phyloP scores from a whole-genome alignment of 2,329 filamentous ascomycete species.

The Ambrosiella beaveri region DNA sequence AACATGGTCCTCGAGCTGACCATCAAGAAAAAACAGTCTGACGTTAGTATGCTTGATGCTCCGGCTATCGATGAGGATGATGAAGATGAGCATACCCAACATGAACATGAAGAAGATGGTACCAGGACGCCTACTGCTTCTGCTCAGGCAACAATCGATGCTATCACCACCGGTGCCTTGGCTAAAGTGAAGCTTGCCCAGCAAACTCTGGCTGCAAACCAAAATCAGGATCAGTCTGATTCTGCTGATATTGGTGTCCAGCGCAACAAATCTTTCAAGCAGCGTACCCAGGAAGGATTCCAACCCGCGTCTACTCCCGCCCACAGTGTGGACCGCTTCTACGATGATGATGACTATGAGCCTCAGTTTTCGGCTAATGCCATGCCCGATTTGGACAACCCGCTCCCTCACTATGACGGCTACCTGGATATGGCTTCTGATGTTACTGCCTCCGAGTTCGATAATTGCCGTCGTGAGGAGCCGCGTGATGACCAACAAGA shows the following conservation, averaged over 20 bases:
- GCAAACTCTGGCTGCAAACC: conserved; percentile 16
- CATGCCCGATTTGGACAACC: conserved; percentile 45
- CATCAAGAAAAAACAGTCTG: conserved; percentile 7
- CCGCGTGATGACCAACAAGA: background rate
- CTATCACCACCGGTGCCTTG: conserved; percentile 39
- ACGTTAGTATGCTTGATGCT: conserved; percentile 4
- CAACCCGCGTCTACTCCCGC: conserved; percentile 38
- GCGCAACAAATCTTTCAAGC: conserved; percentile 48
- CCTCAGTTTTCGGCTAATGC: background rate
- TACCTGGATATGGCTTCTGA: conserved; percentile 45
- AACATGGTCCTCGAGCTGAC: conserved; percentile 9
- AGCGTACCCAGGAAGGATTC: conserved; percentile 40
- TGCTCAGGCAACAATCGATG: conserved; percentile 24
- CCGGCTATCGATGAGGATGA: background rate
- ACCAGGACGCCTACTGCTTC: conserved; percentile 35
- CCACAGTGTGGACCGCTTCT: conserved; percentile 41
- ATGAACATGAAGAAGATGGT: conserved; percentile 3
- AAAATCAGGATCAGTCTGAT: conserved; percentile 18
- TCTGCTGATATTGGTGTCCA: conserved; percentile 30
- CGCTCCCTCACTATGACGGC: conserved; percentile 64
- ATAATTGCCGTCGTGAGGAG: conserved; percentile 40
- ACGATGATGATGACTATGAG: conserved; percentile 22
- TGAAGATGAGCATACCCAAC: background rate
- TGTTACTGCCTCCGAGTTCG: conserved; percentile 72
- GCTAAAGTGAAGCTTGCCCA: conserved; percentile 34